Percentiles rank a stretch among this genome's conserved stretches.
Evolutionary conservation across 176 grass and related monocot species (phyloP).

Genomic region (Alloteropsis semialata): DNA sequence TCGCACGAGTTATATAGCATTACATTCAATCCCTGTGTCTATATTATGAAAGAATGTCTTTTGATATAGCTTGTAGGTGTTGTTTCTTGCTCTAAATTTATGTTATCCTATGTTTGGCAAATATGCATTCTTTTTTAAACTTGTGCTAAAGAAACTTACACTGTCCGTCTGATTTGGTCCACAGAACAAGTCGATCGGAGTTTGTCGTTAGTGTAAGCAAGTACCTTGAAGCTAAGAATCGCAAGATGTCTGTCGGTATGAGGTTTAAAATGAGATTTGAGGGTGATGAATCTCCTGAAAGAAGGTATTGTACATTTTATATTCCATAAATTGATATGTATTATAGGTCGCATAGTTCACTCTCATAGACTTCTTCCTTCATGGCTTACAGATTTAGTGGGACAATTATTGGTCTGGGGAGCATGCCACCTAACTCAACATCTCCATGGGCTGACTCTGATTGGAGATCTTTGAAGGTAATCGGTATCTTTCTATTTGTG

Average conservation of each 20-base stretch:
- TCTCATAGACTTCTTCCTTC: conserved; percentile 25
- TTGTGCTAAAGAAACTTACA: conserved; percentile 9
- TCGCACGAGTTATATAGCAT: not conserved
- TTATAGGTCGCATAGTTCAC: not conserved
- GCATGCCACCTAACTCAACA: conserved; percentile 36
- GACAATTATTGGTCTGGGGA: conserved; percentile 70
- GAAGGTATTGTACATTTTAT: conserved; percentile 50
- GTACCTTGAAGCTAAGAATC: conserved; percentile 76
- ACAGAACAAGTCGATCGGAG: conserved; percentile 77
- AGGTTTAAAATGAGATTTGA: conserved; percentile 91
- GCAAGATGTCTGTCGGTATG: conserved; percentile 71
- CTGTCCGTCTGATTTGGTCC: conserved; percentile 20
- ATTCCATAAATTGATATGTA: conserved; percentile 3
- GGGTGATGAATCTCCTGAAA: conserved; percentile 77
- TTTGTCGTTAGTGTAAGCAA: conserved; percentile 72
- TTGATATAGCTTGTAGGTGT: not conserved
- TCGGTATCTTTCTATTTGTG: conserved; percentile 1
- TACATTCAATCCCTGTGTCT: not conserved
- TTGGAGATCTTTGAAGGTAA: conserved; percentile 84
- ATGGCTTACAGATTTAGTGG: conserved; percentile 63
- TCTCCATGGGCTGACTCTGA: conserved; percentile 73
- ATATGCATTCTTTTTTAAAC: not conserved
- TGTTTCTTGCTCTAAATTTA: conserved; percentile 1
- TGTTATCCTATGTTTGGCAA: not conserved
- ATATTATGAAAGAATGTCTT: not conserved